Evolutionary conservation across 148 eudicot species (phyloP).

Genomic region (Silene uniflora): DNA sequence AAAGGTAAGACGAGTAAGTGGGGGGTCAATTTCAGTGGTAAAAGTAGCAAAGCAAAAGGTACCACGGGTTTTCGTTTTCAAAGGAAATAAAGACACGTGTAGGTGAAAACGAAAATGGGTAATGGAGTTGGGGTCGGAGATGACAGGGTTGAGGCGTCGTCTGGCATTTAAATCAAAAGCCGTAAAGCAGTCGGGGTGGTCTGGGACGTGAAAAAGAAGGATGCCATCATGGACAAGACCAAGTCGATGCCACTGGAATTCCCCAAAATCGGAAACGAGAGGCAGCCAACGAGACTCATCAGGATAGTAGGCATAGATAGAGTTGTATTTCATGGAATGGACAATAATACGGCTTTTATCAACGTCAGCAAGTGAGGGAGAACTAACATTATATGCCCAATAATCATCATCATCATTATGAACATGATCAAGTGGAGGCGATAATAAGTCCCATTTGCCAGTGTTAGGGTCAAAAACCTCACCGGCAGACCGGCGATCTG

Average conservation of each 20-base stretch:
- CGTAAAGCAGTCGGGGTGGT: not conserved
- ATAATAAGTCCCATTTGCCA: no score
- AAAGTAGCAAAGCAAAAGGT: not conserved
- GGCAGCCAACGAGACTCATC: not conserved
- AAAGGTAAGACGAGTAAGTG: not conserved
- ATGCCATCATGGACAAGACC: not conserved
- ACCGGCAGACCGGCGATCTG: no score
- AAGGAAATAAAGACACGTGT: not conserved
- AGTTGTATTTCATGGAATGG: no score
- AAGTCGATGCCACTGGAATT: not conserved
- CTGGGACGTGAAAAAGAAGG: not conserved
- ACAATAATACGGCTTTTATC: no score
- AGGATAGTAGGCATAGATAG: no score
- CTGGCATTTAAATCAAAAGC: not conserved
- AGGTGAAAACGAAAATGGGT: not conserved
- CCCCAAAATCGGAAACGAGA: not conserved
- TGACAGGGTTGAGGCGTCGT: not conserved
- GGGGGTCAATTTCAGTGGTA: not conserved
- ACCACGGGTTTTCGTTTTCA: not conserved
- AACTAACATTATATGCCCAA: no score
- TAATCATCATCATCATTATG: no score
- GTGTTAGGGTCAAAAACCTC: no score
- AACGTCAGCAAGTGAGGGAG: no score
- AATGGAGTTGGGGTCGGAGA: not conserved
- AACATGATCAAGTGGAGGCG: no score